These are phyloP conservation scores for Pseudofabraea citricarpa DNA, from an alignment of 2,329 filamentous ascomycete genomes.

Conservation along the genomic window DNA sequence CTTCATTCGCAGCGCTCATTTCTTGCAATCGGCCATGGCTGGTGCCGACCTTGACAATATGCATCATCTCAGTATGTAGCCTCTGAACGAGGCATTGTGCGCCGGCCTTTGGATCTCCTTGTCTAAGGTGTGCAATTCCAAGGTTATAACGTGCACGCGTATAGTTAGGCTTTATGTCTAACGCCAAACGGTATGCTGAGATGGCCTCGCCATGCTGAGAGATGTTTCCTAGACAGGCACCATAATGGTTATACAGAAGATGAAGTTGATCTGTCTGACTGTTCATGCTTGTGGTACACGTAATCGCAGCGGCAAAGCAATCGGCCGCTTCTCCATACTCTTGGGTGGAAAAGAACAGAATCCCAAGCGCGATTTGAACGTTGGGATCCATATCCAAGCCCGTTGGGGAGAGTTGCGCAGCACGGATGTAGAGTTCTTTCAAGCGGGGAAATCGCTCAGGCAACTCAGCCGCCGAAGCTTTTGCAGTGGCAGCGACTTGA, in stretches of 20 bases:
- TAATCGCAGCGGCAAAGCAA: slow-evolving; percentile 49
- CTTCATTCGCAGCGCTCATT: neutral
- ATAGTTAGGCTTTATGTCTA: neutral
- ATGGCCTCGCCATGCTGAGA: neutral
- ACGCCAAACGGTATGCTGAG: neutral
- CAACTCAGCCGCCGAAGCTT: neutral
- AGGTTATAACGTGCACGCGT: neutral
- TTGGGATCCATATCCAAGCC: slow-evolving; percentile 1
- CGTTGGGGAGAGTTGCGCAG: slow-evolving; percentile 2
- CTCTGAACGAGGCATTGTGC: neutral
- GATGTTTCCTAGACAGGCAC: slow-evolving; percentile 3
- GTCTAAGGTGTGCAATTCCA: neutral
- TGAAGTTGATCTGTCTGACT: slow-evolving; percentile 40
- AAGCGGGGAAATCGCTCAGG: neutral
- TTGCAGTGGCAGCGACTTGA: neutral
- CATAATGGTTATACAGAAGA: slow-evolving; percentile 6
- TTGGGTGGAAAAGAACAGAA: slow-evolving; percentile 2
- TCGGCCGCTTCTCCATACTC: slow-evolving; percentile 4
- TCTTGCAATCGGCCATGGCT: neutral
- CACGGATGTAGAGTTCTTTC: slow-evolving; percentile 2
- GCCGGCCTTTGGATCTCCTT: neutral
- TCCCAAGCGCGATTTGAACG: slow-evolving; percentile 5
- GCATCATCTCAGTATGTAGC: neutral
- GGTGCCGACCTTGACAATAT: neutral
- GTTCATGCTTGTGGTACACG: slow-evolving; percentile 57